A percentile compares a stretch with the other conserved stretches of the same genome.
Evolutionary conservation across 2,329 filamentous ascomycete species (phyloP).

Genomic region (Lomentospora prolificans): DNA sequence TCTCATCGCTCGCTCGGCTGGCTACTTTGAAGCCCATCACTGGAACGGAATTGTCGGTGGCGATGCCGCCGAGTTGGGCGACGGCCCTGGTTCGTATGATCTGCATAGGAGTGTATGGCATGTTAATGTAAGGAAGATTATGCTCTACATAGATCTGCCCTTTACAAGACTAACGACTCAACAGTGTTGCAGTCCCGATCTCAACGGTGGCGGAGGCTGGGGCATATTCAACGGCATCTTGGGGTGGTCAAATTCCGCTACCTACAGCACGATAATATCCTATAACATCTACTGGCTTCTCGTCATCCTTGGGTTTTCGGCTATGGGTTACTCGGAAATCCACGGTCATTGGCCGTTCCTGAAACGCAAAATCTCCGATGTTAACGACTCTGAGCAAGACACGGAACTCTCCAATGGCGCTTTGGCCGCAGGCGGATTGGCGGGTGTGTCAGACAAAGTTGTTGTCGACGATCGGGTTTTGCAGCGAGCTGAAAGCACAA

Average conservation of each 20-base stretch:
- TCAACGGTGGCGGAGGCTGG: constrained; percentile 59
- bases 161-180: constrained; percentile 19
- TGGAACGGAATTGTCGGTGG: constrained; percentile 52
- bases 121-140: constrained; percentile 48
- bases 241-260: constrained; percentile 66
- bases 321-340: constrained; percentile 51
- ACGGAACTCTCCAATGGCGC: not conserved
- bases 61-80: constrained; percentile 35
- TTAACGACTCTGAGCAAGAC: not conserved
- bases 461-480: too few species aligned
- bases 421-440: not conserved
- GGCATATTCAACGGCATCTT: constrained; percentile 64
- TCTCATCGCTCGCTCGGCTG: constrained; percentile 65
- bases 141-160: too few species aligned
- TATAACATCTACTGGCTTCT: constrained; percentile 75
- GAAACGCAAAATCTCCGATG: not conserved
- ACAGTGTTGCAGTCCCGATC: constrained; percentile 54
- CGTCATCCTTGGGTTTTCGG: constrained; percentile 51
- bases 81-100: constrained; percentile 67
- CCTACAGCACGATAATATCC: constrained; percentile 67
- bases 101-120: constrained; percentile 72
- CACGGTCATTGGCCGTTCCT: not conserved
- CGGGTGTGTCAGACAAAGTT: not conserved
- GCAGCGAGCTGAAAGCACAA: too few species aligned
- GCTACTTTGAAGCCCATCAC: constrained; percentile 57